A percentile compares a stretch with the other conserved stretches of the same genome.
Evolutionary conservation across 164 flowering plant genomes (phyloP).

Genomic region (Berberis vulgaris): DNA sequence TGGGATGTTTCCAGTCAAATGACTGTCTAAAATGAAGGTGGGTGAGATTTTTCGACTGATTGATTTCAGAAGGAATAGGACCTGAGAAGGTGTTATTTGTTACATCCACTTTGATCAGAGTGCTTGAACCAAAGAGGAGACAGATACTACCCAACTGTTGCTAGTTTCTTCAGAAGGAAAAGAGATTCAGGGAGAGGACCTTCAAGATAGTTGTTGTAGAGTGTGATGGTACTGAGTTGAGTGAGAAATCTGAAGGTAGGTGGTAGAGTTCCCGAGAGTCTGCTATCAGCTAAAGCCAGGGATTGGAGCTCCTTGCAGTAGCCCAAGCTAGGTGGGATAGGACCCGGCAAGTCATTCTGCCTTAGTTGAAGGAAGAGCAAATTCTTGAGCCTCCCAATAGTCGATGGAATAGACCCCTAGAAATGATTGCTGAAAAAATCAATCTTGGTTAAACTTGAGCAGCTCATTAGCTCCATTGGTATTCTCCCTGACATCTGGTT

Average conservation of each 20-base stretch:
- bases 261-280: conserved; percentile 9
- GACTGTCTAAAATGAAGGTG: not conserved
- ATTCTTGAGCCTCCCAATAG: conserved; percentile 1
- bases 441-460: conserved; percentile 1
- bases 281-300: conserved; percentile 1
- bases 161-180: too few relatives aligned
- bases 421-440: conserved; percentile 6
- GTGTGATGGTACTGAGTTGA: not conserved
- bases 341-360: not conserved
- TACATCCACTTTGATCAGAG: not conserved
- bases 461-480: conserved; percentile 1
- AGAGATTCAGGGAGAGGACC: not conserved
- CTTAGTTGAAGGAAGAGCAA: not conserved
- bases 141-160: too few relatives aligned
- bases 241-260: not conserved
- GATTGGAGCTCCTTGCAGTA: not conserved
- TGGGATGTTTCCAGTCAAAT: not conserved
- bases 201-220: not conserved
- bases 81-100: not conserved
- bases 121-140: too few relatives aligned
- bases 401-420: conserved; percentile 2
- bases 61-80: not conserved
- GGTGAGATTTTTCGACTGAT: not conserved
- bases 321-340: conserved; percentile 4
- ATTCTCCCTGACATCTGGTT: conserved; percentile 7